Evolutionary conservation across 75 land plant genomes (phyloP), one percentile per base, ranked within the genome.

Genomic region (Adiantum capillusveneris): DNA sequence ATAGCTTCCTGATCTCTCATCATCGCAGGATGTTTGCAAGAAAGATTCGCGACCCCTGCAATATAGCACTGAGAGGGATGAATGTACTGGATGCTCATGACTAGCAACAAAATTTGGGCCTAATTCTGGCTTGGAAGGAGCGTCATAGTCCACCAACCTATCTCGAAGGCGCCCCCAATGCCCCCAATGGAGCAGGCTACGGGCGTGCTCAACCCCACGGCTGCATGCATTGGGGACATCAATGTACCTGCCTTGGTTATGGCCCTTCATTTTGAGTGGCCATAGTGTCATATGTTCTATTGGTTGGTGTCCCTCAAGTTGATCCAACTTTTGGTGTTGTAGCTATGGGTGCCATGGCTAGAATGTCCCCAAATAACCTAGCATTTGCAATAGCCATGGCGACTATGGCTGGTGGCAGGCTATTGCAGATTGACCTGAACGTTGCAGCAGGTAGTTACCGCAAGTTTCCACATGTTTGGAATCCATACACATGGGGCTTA

Each of bases 301-400:
- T n/a, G n/a, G 50, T 14, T 18, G 50, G 6, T n/a, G 22, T 46
- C 13, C 50, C 50, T 46, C 18, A 21, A 21, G 22, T 46, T 14
- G 50, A 46, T 17, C 50, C 50, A 46, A 3, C 50, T 17, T 46
- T 46, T 46, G 50, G 12, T 18, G 50, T 14, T 2, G 37, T 34
- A 34, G 50, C 50, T 17, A 21, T 46, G 18, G 5, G 17, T 46
- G 50, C 50, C 2, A 46, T 46, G 50, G 50, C 50, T 46, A n/a
- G 50, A 3, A 46, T 46, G 22, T 5, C 50, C 5, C 22, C 50
- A 3, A 46, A 6, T 21, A 2, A 46, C 22, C 50, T 14, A 18
- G 18, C 50, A 21, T 14, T 46, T 46, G 22, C 50, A 6, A 14
- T 14, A 6, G 50, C 50, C 14, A 34, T 34, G 37, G 37, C 7